Evolutionary conservation across 2,329 filamentous ascomycete species (phyloP).

Genomic region (Trichoderma sp.): DNA sequence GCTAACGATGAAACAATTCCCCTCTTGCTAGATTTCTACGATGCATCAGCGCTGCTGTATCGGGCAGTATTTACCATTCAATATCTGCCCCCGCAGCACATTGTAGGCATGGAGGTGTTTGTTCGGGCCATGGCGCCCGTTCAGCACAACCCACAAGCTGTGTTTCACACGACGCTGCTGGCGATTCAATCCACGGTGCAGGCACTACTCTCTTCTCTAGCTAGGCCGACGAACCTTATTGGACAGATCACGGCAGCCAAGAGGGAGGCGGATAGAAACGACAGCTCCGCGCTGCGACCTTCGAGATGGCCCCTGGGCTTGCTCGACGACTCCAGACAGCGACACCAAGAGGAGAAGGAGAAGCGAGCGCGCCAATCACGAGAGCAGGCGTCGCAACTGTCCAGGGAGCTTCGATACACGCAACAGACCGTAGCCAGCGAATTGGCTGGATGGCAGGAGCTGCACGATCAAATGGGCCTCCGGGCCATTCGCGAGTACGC

Average conservation of each 20-base stretch:
- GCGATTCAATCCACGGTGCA: constrained; percentile 81
- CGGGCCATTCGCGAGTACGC: constrained; percentile 75
- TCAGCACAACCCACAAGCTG: constrained; percentile 69
- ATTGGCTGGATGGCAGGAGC: constrained; percentile 89
- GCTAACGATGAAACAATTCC: not conserved
- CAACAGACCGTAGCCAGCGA: constrained; percentile 91
- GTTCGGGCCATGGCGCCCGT: constrained; percentile 62
- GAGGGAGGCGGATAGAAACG: constrained; percentile 74
- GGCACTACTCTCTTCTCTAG: constrained; percentile 75
- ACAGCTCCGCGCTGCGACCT: constrained; percentile 69
- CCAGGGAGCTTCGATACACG: constrained; percentile 81
- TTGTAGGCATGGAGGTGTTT: constrained; percentile 70
- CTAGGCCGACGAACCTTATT: constrained; percentile 76
- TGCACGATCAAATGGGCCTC: constrained; percentile 74
- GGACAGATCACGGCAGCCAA: constrained; percentile 70
- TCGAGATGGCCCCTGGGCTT: constrained; percentile 78
- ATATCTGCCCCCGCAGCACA: constrained; percentile 68
- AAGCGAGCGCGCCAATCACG: constrained; percentile 71
- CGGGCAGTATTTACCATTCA: constrained; percentile 53
- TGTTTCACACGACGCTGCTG: constrained; percentile 73
- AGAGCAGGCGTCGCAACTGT: constrained; percentile 69
- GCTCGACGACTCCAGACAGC: constrained; percentile 82
- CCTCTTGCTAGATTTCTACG: constrained; percentile 59
- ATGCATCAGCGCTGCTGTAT: constrained; percentile 58
- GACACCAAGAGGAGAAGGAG: constrained; percentile 79